Percentiles rank a stretch among this genome's conserved stretches.
These are phyloP conservation scores for Takakia lepidozioides DNA, from an alignment of 225 moss, liverwort and hornwort genomes.

Conservation along the genomic window DNA sequence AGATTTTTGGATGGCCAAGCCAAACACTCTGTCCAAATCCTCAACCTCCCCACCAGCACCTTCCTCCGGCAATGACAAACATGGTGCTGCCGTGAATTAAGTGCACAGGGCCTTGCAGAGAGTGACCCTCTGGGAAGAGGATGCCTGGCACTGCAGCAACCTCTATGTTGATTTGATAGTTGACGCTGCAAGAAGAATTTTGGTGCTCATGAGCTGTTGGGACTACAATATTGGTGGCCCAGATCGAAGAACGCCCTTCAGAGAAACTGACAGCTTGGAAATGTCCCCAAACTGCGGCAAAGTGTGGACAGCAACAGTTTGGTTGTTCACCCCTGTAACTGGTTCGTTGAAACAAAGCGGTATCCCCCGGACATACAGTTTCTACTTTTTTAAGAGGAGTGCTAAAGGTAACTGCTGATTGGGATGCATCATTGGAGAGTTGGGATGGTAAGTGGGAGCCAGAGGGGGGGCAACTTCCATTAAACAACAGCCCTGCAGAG, in stretches of 20 bases:
- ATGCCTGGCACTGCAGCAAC: conserved; percentile 33
- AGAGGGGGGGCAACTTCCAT: conserved; percentile 55
- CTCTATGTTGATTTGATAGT: conserved; percentile 8
- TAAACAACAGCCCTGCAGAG: conserved; percentile 27
- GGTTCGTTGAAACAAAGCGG: conserved; percentile 45
- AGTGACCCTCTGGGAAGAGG: conserved; percentile 20
- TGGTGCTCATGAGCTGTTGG: conserved; percentile 13
- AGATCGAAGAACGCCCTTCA: conserved; percentile 36
- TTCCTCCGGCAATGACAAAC: too few relatives aligned
- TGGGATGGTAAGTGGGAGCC: conserved; percentile 19
- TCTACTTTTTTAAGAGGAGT: conserved; percentile 11
- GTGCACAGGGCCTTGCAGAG: conserved; percentile 10
- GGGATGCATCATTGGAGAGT: neutral
- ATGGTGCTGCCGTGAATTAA: too few relatives aligned
- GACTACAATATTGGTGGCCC: conserved; percentile 39
- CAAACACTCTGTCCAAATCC: too few relatives aligned
- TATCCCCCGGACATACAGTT: conserved; percentile 6
- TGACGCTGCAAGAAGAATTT: conserved; percentile 5
- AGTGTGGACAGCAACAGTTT: conserved; percentile 25
- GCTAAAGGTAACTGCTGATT: conserved; percentile 4
- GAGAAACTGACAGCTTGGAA: conserved; percentile 22
- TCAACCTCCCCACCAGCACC: too few relatives aligned
- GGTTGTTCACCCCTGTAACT: conserved; percentile 41
- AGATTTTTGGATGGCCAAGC: too few relatives aligned
- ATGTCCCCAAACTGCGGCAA: conserved; percentile 20